A percentile compares a stretch with the other conserved stretches of the same genome.
phyloP scores from a whole-genome alignment of 2,329 filamentous ascomycete genomes.

The Colletotrichum sp. region DNA sequence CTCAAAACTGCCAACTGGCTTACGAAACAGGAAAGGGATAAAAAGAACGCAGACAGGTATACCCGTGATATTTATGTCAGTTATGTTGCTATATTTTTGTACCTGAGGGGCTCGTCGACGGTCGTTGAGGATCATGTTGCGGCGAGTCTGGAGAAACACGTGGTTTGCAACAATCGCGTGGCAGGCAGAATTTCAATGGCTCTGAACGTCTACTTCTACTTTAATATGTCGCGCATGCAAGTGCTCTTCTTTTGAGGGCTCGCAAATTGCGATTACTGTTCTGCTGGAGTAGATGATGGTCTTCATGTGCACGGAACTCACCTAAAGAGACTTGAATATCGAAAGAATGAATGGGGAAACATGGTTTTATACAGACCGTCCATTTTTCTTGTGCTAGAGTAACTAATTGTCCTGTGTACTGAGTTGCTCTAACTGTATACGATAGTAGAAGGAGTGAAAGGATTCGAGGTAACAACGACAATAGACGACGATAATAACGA shows the following conservation, averaged over 20 bases:
- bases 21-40: neutral
- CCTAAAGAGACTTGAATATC: neutral
- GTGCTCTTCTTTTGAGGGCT: neutral
- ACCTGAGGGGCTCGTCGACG: neutral
- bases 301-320: neutral
- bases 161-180: neutral
- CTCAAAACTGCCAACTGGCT: neutral
- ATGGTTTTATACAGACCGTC: neutral
- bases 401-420: accelerated
- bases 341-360: neutral
- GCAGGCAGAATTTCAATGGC: neutral
- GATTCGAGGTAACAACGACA: neutral
- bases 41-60: neutral
- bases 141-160: neutral
- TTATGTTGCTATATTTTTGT: neutral
- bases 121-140: neutral
- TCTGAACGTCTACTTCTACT: neutral
- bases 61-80: neutral
- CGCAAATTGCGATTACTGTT: neutral
- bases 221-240: accelerated
- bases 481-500: neutral
- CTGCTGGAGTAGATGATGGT: neutral
- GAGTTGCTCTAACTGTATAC: accelerated
- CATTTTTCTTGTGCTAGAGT: neutral
- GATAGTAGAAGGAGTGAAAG: neutral